Conservation (phyloP, 768 basidiomycete genomes). For the Leucosporidium yakuticum region DNA sequence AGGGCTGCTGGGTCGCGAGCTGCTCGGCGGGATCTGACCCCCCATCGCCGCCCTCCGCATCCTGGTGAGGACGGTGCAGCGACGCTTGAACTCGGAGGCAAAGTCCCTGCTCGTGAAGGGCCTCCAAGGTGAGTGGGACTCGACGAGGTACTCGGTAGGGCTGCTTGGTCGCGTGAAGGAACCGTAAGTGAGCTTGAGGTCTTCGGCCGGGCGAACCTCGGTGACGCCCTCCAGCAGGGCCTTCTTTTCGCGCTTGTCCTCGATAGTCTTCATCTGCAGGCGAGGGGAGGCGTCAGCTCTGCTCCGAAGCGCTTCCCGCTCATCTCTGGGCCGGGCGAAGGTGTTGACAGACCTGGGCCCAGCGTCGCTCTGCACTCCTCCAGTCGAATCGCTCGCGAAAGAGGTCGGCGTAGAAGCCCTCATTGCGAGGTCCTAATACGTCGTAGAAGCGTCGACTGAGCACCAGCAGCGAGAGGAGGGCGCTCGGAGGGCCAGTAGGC, state of each 20-base stretch:
- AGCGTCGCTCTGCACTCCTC: constrained; percentile 17
- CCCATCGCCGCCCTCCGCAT: constrained; percentile 48
- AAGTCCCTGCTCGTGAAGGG: constrained; percentile 49
- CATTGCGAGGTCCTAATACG: constrained; percentile 42
- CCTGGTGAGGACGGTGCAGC: constrained; percentile 56
- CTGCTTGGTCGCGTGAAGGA: constrained; percentile 23
- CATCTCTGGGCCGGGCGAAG: no score
- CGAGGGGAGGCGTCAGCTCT: neutral
- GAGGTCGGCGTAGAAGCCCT: constrained; percentile 27
- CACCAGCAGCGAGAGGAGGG: constrained; percentile 50
- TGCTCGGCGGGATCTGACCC: constrained; percentile 38
- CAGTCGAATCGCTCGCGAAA: constrained; percentile 33
- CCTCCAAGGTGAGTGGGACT: constrained; percentile 44
- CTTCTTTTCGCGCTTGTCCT: constrained; percentile 29
- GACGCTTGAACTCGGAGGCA: constrained; percentile 59
- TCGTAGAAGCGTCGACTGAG: constrained; percentile 50
- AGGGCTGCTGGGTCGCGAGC: constrained; percentile 37
- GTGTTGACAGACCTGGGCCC: constrained; percentile 15
- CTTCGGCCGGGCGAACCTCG: constrained; percentile 19
- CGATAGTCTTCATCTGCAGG: constrained; percentile 20
- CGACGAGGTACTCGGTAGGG: constrained; percentile 33
- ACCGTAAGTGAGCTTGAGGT: constrained; percentile 12
- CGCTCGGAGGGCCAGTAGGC: constrained; percentile 46
- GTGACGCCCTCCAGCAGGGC: constrained; percentile 13
- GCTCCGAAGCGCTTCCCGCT: neutral